Evolutionary conservation across 495 filamentous ascomycete species (phyloP), one percentile per base, ranked within the genome.

Genomic region (Lichenothelia convexa): DNA sequence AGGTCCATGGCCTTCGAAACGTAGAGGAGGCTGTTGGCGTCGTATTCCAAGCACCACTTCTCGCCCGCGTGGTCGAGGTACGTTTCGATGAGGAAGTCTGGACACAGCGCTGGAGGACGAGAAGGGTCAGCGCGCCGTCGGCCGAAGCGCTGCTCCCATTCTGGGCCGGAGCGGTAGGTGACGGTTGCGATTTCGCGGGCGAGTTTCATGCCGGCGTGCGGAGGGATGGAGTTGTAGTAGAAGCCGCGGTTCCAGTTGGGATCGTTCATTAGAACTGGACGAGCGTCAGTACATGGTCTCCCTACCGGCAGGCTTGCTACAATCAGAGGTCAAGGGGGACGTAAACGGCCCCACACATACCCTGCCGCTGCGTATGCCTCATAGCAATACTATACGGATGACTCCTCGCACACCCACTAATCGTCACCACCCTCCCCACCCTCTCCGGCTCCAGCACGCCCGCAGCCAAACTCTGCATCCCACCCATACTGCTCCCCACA

Each of bases 1-100:
- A 95, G 66, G 48, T 95, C 89, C 89, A 99, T 99, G 9, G 91
- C 91, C 57, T 99, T 99, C 46, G 82, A 92, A 21, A 95, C 78
- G 53, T 99, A 99, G 20, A 99, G 66, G 7, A 95, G 65, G 52
- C 84, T 93, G 60, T 99, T 99, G 15, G 89, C 72, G 48, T 99
- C 89, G 53, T 94, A 95, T 40, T 89, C 84, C n/a, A 99, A 66
- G 55, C 84, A 94, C 57, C 91, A 99, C 55, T 99, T 99, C 63
- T 99, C 89, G 30, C 89, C 89, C 2, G 89, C 91, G 49, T 99
- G 89, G 55, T 99, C 89, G 21, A 99, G 71, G 50, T 99, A 99
- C 0, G 89, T 99, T 51, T 99, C 89, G 42, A 99, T 93, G 18
- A 95, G 65, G 55, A 95, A 99, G 53, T 99, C 89, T 0, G 89